Percentiles rank a stretch among this genome's conserved stretches.
phyloP scores from a whole-genome alignment of 139 green algal species.

The Zygnema circumcarinatum region DNA sequence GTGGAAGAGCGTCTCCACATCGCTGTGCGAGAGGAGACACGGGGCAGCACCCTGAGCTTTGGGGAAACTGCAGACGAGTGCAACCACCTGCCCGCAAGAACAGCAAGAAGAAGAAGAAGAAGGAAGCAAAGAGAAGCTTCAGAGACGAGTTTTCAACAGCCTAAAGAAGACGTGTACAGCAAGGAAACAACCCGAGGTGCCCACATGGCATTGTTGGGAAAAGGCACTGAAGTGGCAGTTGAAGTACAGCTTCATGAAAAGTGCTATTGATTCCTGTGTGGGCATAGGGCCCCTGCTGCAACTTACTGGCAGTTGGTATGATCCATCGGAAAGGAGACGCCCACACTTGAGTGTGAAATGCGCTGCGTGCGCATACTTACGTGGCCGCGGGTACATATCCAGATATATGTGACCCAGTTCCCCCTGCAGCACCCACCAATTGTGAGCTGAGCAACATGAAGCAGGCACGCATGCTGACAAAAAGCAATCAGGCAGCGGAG shows the following conservation, averaged over 20 bases:
- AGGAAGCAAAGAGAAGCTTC: too few species aligned
- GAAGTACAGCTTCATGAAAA: too few species aligned
- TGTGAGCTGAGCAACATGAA: not conserved
- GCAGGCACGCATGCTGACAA: not conserved
- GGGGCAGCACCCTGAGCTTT: not conserved
- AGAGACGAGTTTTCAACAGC: too few species aligned
- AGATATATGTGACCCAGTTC: slow-evolving; percentile 56
- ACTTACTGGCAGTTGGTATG: slow-evolving; percentile 39
- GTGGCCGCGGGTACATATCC: slow-evolving; percentile 62
- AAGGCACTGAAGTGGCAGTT: too few species aligned
- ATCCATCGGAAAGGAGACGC: slow-evolving; percentile 22
- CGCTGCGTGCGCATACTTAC: slow-evolving; percentile 78
- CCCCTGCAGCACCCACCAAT: slow-evolving; percentile 34
- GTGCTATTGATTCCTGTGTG: too few species aligned
- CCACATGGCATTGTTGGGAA: too few species aligned
- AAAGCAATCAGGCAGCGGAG: not conserved
- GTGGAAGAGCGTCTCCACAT: slow-evolving; percentile 85
- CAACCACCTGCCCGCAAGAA: slow-evolving; percentile 69
- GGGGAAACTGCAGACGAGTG: slow-evolving; percentile 77
- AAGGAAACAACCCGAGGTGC: not conserved
- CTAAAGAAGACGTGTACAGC: too few species aligned
- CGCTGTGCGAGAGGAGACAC: slow-evolving; percentile 50
- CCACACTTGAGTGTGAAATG: slow-evolving; percentile 88
- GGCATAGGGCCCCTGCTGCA: not conserved
- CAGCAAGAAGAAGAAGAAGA: slow-evolving; percentile 3